Base-by-base conservation (phyloP, 257 asterid genomes). In the Voacanga thouarsii region DNA sequence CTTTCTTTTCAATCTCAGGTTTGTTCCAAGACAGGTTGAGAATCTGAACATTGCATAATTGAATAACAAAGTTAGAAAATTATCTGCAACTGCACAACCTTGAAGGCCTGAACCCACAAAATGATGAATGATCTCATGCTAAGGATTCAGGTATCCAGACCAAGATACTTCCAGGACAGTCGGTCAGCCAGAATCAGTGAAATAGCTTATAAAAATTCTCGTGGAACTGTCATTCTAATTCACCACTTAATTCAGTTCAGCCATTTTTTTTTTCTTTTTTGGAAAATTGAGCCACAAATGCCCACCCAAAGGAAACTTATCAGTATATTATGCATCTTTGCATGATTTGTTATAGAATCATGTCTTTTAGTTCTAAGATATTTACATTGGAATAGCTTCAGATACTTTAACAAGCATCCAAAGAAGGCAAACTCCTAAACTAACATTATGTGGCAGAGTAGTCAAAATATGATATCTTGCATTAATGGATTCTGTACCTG, bases 11-110 rank as follows among this genome's bases (percentile, higher is more conserved):
- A 23, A 89, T 85, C 39, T 87, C 91, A 28, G 83, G 59, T 75
- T 80, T 89, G 85, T 87, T 85, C 47, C 66, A 60, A 12, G 90
- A 82, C 72, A 91, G 82, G 59, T 87, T 86, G 23, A 90, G 88
- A 82, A 90, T 90, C 94, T 87, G 63, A 45, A 72, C 24, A 69
- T 72, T 53, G 26, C 53, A 53, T 41, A n/a, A 33, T 18, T 37
- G 56, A 74, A 49, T n/a, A 47, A 61, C 33, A 14, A 65, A 33
- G 26, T 67, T 67, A 39, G 72, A 19, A 3, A 65, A 30, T 3
- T 15, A 33, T 33, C 12, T 37, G 30, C 23, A 30, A 15, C 44
- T 30, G 39, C 7, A 30, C 23, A 64, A 64, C 26, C 37, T 57
- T 26, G 67, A 15, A 28, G 37, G 10, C 50, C 6, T 19, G 43